Conservation (phyloP, 805 yeast species). For the Nadsonia fulvescens region DNA sequence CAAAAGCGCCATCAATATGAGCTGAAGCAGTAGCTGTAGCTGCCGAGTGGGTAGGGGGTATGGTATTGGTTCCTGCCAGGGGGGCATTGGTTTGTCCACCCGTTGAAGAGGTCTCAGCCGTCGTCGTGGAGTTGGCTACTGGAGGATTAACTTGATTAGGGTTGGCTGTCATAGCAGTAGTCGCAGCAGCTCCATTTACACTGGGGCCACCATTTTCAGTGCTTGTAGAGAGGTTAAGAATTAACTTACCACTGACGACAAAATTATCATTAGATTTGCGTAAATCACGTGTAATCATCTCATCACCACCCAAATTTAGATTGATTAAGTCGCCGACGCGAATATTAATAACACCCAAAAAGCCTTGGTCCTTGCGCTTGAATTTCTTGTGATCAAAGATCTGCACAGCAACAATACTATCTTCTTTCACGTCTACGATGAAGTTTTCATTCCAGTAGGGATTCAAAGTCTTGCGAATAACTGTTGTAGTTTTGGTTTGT, state of each 20-base stretch:
- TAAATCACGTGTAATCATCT: conserved; percentile 82
- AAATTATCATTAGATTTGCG: conserved; percentile 82
- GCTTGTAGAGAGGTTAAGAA: conserved; percentile 29
- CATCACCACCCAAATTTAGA: conserved; percentile 25
- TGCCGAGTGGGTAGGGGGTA: conserved; percentile 11
- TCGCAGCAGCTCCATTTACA: conserved; percentile 11
- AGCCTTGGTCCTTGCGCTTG: conserved; percentile 96
- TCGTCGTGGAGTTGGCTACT: no score
- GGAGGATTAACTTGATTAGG: conserved; percentile 9
- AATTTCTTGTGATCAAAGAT: conserved; percentile 95
- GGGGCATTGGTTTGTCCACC: conserved; percentile 2
- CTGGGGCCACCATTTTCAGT: conserved; percentile 7
- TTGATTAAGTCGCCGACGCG: conserved; percentile 80
- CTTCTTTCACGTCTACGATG: conserved; percentile 54
- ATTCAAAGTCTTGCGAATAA: conserved; percentile 81
- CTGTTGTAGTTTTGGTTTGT: conserved; percentile 87
- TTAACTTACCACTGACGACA: conserved; percentile 84
- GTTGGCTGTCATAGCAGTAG: conserved; percentile 11
- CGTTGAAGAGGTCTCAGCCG: conserved; percentile 5
- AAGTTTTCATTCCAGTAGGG: conserved; percentile 97
- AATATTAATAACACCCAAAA: conserved; percentile 86
- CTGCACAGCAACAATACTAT: conserved; percentile 76
- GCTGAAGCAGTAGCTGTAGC: conserved; percentile 6
- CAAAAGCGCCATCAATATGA: conserved; percentile 71
- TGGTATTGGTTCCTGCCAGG: conserved; percentile 8